Evolutionary conservation across 768 basidiomycete species (phyloP), one percentile per base, ranked within the genome.

Genomic region (Tricholoma sp.): DNA sequence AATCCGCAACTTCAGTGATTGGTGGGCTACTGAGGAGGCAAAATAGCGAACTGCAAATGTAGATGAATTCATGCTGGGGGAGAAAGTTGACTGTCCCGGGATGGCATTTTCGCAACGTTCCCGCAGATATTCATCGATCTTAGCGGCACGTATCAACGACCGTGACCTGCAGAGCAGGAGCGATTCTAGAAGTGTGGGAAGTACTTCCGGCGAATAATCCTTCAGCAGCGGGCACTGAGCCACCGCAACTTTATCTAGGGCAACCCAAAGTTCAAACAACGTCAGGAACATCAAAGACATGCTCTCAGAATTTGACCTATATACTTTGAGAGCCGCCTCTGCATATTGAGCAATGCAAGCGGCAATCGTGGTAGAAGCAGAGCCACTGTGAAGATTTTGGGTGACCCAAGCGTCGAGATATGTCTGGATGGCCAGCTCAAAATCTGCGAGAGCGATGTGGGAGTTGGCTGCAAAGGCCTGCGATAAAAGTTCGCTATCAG

Each of bases 121-220:
- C 5, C 57, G 59, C 1, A 81, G 55, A 55, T 82, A 72, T 0
- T 51, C n/a, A 37, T 69, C 62, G 18, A 71, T 55, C 3, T 39
- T 31, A 7, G 55, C 56, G 16, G 75, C 66, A 3, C 75, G 67
- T 12, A 54, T 54, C 21, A 79, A 56, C 8, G 58, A 57, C 18
- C 62, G 55, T 3, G 64, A 55, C 53, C 67, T 69, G 21, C 66
- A 70, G 2, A 83, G 67, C 7, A 83, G 64, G 21, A 83, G 70
- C 0, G 70, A 57, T 24, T 79, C 69, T n/a, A 82, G 62, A 21
- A 80, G 62, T 3, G 52, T 50, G 2, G 56, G 24, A 0, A n/a
- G n/a, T n/a, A 83, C 64, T 57, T 79, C 79, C 0, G 82, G 79
- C 10, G 79, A 76, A 54, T 79, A 83, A 4, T 74, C 64, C 0